These are phyloP conservation scores for Trypanosomatidae sp. DNA, from an alignment of 208 protist species.

Conservation along the genomic window DNA sequence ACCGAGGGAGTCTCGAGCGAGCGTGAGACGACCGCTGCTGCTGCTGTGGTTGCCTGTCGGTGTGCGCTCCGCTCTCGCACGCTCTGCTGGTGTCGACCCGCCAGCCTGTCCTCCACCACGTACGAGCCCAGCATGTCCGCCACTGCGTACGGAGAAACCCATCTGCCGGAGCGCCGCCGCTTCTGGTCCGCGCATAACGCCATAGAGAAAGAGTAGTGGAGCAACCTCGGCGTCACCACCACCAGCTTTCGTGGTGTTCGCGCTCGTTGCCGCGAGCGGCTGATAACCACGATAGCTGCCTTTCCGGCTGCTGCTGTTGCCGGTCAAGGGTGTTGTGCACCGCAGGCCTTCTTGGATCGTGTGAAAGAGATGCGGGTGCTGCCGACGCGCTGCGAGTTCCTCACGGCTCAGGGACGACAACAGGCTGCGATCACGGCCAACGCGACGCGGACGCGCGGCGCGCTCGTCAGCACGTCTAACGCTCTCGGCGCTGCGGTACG, in stretches of 20 bases:
- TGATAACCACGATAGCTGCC: too few species aligned
- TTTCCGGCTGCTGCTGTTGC: too few species aligned
- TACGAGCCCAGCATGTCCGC: conserved; percentile 9
- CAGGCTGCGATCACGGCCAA: too few species aligned
- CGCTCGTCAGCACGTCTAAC: background rate
- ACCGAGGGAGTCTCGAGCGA: conserved; percentile 43
- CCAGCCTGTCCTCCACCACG: background rate
- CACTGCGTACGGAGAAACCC: conserved; percentile 23
- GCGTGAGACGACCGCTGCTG: conserved; percentile 15
- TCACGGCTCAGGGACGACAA: background rate
- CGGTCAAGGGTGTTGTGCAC: too few species aligned
- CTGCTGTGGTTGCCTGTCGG: background rate
- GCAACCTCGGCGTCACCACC: background rate
- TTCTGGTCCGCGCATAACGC: conserved; percentile 9
- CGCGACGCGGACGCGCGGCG: background rate
- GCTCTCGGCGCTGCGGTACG: background rate
- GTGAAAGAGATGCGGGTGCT: conserved; percentile 16
- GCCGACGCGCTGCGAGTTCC: conserved; percentile 16
- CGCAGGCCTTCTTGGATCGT: too few species aligned
- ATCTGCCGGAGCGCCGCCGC: conserved; percentile 18
- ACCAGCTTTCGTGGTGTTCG: background rate
- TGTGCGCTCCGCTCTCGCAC: too few species aligned
- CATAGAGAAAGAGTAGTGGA: conserved; percentile 15
- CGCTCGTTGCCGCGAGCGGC: background rate
- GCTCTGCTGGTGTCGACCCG: background rate